These are phyloP conservation scores for Dissophora ornata DNA, from an alignment of 192 early-diverging fungal species.

Conservation along the genomic window DNA sequence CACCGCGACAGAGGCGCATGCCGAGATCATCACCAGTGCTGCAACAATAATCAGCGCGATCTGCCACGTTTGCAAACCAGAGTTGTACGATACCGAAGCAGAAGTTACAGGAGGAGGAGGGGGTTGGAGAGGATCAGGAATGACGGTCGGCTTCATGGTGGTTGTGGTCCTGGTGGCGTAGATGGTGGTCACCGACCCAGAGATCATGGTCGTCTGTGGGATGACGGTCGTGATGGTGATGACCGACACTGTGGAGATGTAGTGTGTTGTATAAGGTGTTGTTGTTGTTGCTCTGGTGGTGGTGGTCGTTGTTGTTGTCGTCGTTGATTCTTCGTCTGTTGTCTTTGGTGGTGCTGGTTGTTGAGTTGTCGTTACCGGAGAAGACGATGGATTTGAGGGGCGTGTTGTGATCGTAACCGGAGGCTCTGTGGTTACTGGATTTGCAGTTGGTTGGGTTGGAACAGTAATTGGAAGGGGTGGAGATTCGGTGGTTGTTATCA, in stretches of 20 bases:
- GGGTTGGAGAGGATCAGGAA: slow-evolving; percentile 28
- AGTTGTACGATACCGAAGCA: neutral
- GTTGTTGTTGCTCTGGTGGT: neutral
- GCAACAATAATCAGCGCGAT: slow-evolving; percentile 13
- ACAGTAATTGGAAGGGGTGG: no score
- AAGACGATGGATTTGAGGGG: no score
- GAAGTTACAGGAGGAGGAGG: slow-evolving; percentile 5
- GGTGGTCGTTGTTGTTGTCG: slow-evolving; percentile 8
- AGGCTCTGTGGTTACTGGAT: no score
- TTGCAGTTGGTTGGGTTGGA: no score
- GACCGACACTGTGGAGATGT: slow-evolving; percentile 28
- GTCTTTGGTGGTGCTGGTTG: neutral
- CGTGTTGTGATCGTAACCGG: no score
- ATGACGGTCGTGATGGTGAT: slow-evolving; percentile 27
- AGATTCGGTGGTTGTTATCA: no score
- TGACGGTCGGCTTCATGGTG: slow-evolving; percentile 9
- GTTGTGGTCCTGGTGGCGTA: slow-evolving; percentile 10
- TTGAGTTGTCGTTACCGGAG: neutral
- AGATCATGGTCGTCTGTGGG: slow-evolving; percentile 28
- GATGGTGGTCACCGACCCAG: slow-evolving; percentile 15
- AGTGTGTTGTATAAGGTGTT: slow-evolving; percentile 32
- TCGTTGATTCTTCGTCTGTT: neutral
- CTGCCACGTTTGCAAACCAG: slow-evolving; percentile 17
- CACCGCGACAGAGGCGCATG: neutral
- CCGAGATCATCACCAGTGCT: neutral